Conservation (phyloP, 345 rosid genomes). For the Passiflora organensis region DNA sequence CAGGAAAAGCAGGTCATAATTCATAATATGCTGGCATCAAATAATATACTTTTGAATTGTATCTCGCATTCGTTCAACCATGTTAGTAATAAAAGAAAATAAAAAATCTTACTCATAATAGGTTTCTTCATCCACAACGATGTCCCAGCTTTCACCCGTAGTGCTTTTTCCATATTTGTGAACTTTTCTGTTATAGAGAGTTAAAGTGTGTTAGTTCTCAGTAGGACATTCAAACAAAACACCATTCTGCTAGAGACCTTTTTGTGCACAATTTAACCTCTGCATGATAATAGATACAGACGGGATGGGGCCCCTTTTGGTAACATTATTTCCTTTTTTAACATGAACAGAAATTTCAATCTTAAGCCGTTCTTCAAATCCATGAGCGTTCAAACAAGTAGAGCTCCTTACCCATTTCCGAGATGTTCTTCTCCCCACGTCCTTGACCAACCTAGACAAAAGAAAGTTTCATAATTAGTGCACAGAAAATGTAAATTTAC, state of each 20-base stretch:
- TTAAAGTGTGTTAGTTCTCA: slow-evolving; percentile 7
- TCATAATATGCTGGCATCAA: too few species aligned
- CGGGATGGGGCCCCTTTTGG: too few species aligned
- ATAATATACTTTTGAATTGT: too few species aligned
- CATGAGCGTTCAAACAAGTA: neutral
- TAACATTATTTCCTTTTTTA: too few species aligned
- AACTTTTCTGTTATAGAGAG: slow-evolving; percentile 58
- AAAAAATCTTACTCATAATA: slow-evolving; percentile 91
- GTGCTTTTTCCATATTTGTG: slow-evolving; percentile 98
- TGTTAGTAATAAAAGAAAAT: slow-evolving; percentile 2
- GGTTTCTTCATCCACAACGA: slow-evolving; percentile 88
- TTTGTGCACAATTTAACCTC: too few species aligned
- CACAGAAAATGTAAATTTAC: neutral
- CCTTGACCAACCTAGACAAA: slow-evolving; percentile 80
- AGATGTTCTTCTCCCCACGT: slow-evolving; percentile 99
- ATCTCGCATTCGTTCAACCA: too few species aligned
- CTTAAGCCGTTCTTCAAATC: neutral
- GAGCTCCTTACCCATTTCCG: slow-evolving; percentile 77
- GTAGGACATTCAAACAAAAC: neutral
- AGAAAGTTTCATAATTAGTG: neutral
- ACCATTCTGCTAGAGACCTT: neutral
- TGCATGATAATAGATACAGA: too few species aligned
- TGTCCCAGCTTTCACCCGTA: slow-evolving; percentile 96
- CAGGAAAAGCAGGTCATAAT: neutral
- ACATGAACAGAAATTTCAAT: too few species aligned